Percentiles rank a stretch among this genome's conserved stretches.
Evolutionary conservation across 768 basidiomycete genomes (phyloP).

Genomic region (Tylopilus intermedius): DNA sequence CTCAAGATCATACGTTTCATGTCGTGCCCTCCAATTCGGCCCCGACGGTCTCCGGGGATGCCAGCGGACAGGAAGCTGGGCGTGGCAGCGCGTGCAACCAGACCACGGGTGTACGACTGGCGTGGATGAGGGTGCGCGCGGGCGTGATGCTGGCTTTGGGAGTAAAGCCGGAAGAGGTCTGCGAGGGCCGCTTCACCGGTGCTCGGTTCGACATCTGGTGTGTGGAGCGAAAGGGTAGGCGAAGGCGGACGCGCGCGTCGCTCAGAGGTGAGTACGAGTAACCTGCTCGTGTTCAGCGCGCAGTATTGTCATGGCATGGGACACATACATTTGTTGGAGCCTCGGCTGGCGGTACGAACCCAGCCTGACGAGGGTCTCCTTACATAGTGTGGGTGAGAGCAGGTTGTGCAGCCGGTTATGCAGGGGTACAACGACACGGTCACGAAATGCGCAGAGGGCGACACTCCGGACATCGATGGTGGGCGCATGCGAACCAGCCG

Average conservation of each 20-base stretch:
- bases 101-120: conserved; percentile 24
- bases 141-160: conserved; percentile 45
- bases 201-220: conserved; percentile 48
- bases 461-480: conserved; percentile 78
- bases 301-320: not conserved
- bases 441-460: conserved; percentile 76
- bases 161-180: conserved; percentile 61
- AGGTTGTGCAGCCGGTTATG: conserved; percentile 51
- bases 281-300: conserved; percentile 36
- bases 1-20: conserved; percentile 27
- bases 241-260: conserved; percentile 51
- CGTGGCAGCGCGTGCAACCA: conserved; percentile 30
- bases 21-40: conserved; percentile 54
- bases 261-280: conserved; percentile 72
- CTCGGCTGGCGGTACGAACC: conserved; percentile 60
- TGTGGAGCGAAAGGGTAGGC: conserved; percentile 54
- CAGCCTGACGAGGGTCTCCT: conserved; percentile 54
- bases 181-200: conserved; percentile 63
- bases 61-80: conserved; percentile 72
- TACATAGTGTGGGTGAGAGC: conserved; percentile 48
- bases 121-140: conserved; percentile 21
- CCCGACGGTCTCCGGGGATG: conserved; percentile 71
- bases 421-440: conserved; percentile 69
- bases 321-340: conserved; percentile 69
- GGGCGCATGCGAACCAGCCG: conserved; percentile 27